Evolutionary conservation across 495 filamentous ascomycete species (phyloP).

Genomic region (Hypoxylon perforatum): DNA sequence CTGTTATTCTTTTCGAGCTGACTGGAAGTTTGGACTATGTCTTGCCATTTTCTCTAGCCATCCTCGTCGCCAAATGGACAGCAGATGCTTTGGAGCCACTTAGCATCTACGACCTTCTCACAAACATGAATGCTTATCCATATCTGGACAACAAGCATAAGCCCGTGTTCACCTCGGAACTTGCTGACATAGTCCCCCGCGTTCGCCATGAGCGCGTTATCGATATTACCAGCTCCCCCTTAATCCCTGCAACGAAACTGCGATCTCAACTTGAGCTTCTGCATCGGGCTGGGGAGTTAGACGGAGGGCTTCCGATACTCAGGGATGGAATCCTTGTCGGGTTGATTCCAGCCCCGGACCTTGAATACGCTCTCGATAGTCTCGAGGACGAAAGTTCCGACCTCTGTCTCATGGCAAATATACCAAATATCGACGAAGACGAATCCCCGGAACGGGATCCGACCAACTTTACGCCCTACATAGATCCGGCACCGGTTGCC

Average conservation of each 20-base stretch:
- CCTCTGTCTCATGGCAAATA: slow-evolving; percentile 83
- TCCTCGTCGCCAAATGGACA: slow-evolving; percentile 97
- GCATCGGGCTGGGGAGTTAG: slow-evolving; percentile 87
- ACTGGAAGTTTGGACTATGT: slow-evolving; percentile 96
- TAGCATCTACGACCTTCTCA: slow-evolving; percentile 95
- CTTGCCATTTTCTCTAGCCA: slow-evolving; percentile 90
- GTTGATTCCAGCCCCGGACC: slow-evolving; percentile 91
- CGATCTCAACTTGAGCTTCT: slow-evolving; percentile 82
- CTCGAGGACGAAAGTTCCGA: slow-evolving; percentile 77
- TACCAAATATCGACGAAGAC: slow-evolving; percentile 64
- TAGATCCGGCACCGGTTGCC: slow-evolving; percentile 90
- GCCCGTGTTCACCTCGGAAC: slow-evolving; percentile 83
- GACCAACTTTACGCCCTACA: slow-evolving; percentile 88
- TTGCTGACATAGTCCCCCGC: slow-evolving; percentile 86
- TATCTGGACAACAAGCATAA: slow-evolving; percentile 95
- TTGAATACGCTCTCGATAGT: slow-evolving; percentile 91
- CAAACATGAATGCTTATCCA: slow-evolving; percentile 96
- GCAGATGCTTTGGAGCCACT: slow-evolving; percentile 94
- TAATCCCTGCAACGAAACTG: slow-evolving; percentile 78
- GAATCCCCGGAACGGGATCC: slow-evolving; percentile 70
- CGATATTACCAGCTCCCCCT: slow-evolving; percentile 83
- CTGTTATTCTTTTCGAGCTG: slow-evolving; percentile 94
- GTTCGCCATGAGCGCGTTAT: slow-evolving; percentile 81
- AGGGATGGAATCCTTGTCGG: slow-evolving; percentile 83
- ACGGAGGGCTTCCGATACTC: slow-evolving; percentile 90